These are phyloP conservation scores for Hypocreales sp. DNA, from an alignment of 2,329 filamentous ascomycete genomes.

Conservation along the genomic window DNA sequence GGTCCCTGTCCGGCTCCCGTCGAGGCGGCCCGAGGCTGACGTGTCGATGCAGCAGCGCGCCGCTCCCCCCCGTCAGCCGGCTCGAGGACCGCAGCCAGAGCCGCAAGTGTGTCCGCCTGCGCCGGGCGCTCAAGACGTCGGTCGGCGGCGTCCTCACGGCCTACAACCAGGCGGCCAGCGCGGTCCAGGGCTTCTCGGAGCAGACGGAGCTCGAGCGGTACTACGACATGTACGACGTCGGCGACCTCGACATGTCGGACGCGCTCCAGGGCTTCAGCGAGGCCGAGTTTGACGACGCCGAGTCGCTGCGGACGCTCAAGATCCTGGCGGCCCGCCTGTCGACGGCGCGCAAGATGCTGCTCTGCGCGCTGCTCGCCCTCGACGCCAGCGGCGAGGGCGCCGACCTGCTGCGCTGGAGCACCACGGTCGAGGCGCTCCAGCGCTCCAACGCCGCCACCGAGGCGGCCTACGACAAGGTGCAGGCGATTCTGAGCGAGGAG, in stretches of 20 bases:
- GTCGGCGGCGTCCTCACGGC: constrained; percentile 55
- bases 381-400: constrained; percentile 64
- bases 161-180: constrained; percentile 54
- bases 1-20: too few species aligned
- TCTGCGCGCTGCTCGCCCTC: constrained; percentile 80
- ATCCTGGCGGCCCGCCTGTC: constrained; percentile 68
- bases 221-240: constrained; percentile 77
- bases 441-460: constrained; percentile 46
- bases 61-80: constrained; percentile 80
- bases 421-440: constrained; percentile 60
- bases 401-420: constrained; percentile 66
- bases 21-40: too few species aligned
- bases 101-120: constrained; percentile 65
- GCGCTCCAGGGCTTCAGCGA: constrained; percentile 50
- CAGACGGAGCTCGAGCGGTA: constrained; percentile 79
- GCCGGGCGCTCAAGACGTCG: constrained; percentile 56
- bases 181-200: constrained; percentile 59
- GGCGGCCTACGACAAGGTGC: constrained; percentile 48
- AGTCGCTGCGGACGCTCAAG: constrained; percentile 68
- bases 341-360: constrained; percentile 65
- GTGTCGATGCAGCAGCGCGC: constrained; percentile 49
- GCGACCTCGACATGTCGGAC: constrained; percentile 55
- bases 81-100: constrained; percentile 71
- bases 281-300: constrained; percentile 57
- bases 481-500: constrained; percentile 59